These are phyloP conservation scores for Pseudogymnoascus sp. DNA, from an alignment of 2,329 filamentous ascomycete genomes.

Conservation along the genomic window DNA sequence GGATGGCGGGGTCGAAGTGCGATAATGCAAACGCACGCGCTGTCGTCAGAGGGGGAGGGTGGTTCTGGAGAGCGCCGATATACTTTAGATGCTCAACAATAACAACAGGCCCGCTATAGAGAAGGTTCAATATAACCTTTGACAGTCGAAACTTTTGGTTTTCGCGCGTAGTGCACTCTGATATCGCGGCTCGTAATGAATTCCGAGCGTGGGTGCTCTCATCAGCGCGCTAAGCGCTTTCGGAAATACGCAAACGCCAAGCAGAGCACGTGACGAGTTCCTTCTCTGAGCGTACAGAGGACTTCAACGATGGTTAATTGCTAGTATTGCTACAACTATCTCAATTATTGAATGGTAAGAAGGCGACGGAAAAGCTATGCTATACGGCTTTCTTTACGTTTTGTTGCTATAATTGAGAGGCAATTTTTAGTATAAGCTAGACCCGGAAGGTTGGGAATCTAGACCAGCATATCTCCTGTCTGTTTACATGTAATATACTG, in stretches of 20 bases:
- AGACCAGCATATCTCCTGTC: background rate
- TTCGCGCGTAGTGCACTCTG: background rate
- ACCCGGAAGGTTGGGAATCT: background rate
- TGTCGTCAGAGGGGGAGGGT: background rate
- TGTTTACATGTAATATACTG: background rate
- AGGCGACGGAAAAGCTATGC: background rate
- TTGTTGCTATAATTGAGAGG: background rate
- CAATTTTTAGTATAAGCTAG: background rate
- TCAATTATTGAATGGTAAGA: background rate
- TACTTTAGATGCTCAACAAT: background rate
- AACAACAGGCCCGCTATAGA: background rate
- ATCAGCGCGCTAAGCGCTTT: conserved; percentile 3
- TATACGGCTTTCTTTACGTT: background rate
- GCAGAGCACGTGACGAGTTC: background rate
- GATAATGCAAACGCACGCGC: conserved; percentile 2
- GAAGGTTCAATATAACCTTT: conserved; percentile 4
- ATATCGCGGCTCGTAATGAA: conserved; percentile 7
- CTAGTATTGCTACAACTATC: background rate
- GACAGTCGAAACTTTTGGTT: conserved; percentile 1
- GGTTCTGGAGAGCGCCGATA: background rate
- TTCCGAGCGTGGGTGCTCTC: conserved; percentile 6
- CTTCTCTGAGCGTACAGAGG: background rate
- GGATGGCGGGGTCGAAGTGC: conserved; percentile 3
- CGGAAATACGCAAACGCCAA: conserved; percentile 1
- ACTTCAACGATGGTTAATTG: background rate